Evolutionary conservation across 2,329 filamentous ascomycete genomes (phyloP), one percentile per base, ranked within the genome.

Genomic region (Chrysoporthe puriensis): DNA sequence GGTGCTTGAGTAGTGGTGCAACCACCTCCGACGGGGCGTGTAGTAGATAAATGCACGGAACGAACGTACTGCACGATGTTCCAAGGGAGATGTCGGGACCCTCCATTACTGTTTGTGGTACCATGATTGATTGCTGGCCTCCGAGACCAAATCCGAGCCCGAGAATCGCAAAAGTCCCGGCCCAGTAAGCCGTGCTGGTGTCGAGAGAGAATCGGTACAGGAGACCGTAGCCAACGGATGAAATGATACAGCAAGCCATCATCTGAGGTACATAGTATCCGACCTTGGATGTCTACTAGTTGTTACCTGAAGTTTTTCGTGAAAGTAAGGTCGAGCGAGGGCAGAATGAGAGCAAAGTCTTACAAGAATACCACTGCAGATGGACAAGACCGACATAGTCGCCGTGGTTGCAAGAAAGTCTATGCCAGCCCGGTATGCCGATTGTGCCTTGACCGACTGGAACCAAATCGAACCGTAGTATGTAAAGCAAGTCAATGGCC

Each of bases 381-480:
- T 21, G 21, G 48, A 8, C 48, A 52, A 11, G 21, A 32, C 21
- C 2, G 48, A 52, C 48, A 52, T 52, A 13, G 48, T 52, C 4
- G 48, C 48, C 16, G 48, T 52, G 48, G 9, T 11, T 14, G 48
- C 48, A 11, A 52, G 48, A 21, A 52, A 52, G 26, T 52, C 3
- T 4, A 52, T 52, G 3, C 48, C 48, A 32, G 48, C 21, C 21
- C 21, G 13, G 9, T 52, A 52, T 4, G 48, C 48, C 5, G 48
- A 32, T 11, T 75, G 74, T 18, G 72, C 73, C 61, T 77, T 74
- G 57, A 78, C 74, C 8, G 75, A 76, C 64, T 74, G 73, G 70
- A 77, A 77, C 73, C 75, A 77, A 43, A 77, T 74, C 2, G 76
- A 75, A 32, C 76, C 69, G 67, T 74, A 77, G 66, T 75, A 77